Base-by-base conservation (phyloP, 2,329 filamentous ascomycete genomes). In the Cordyceps fumosorosea region DNA sequence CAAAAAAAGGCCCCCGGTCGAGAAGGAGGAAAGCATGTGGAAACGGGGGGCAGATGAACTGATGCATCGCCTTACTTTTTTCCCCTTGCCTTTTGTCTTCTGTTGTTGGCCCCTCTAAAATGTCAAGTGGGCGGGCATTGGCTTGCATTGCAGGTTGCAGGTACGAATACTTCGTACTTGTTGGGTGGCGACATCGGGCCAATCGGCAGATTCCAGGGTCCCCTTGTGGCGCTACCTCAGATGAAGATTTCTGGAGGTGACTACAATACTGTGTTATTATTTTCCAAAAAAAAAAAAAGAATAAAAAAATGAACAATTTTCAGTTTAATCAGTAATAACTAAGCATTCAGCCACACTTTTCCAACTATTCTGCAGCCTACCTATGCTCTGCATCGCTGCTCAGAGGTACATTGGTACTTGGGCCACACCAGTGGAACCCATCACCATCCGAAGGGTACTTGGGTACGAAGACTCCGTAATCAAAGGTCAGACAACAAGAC, bases 11-110 rank as follows among this genome's bases (percentile, higher is more conserved):
- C 22, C 45, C 45, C 50, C 20, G 51, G 57, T 47, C 34, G n/a
- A 29, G 56, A 44, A 34, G 47, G 32, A 34, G 56, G n/a, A 48
- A 60, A 60, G 58, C 58, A 60, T 60, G 58, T 60, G 58, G 58
- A 60, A 60, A 60, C 58, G 42, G 58, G 58, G 58, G 58, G 51
- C 12, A 18, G 42, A 60, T 60, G 58, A 55, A 60, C 58, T 60
- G 58, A 60, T 55, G 50, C 14, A 51, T 55, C 50, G 58, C 51
- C 40, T 60, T 26, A 18, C 20, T 44, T n/a, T 55, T 54, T 54
- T 60, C 32, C 42, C 26, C n/a, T 60, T 42, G 4, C 14, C 11
- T 55, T 24, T 53, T 20, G 10, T 48, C 37, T 29, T 29, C 29
- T 29, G 3, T 7, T 60, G 57, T 45, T 53, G 47, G 48, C 48